Evolutionary conservation across 1,139 yeast genomes (phyloP), one percentile per base, ranked within the genome.

Genomic region (Sugiyamaella neomexicana): DNA sequence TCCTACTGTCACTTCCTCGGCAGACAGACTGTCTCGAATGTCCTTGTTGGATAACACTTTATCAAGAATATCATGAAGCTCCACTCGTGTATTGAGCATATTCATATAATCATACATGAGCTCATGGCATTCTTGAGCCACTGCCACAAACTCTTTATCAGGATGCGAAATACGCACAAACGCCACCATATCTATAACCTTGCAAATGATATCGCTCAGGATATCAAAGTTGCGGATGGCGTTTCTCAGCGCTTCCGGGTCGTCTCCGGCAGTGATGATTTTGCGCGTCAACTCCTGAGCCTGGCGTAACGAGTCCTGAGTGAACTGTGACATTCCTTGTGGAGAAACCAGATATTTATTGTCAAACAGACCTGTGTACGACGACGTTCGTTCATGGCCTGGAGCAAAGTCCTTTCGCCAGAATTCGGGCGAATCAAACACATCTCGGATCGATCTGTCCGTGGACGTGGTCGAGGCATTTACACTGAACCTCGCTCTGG

Each of bases 41-140:
- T 66, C 66, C 4, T 72, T 67, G 49, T 79, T 79, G 2, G 74
- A 69, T 56, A 91, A 70, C 0, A 87, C 85, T 13, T 71, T 70
- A 34, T 79, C 78, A 46, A 93, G 75, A 53, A 80, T 81, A 43
- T 74, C 71, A 65, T 85, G 89, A 42, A 93, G 75, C 45, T 81
- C 86, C 13, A 85, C 88, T 57, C 89, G 86, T 5, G 98, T 93
- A 68, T 93, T 93, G 48, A 93, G 75, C 57, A 86, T 81, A 70
- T 90, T 93, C 99, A 93, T 95, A 69, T 86, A 91, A 59, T 90
- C 96, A 71, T 86, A 93, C 86, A 93, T 81, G 60, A 83, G 77
- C 64, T 89, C 96, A 66, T 93, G 97, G 31, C 95, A 86, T 52
- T 80, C 79, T 65, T 93, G 97, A 0, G 99, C 97, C 1, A 93